Evolutionary conservation across 2,329 filamentous ascomycete species (phyloP), one percentile per base, ranked within the genome.

Genomic region (Colletotrichum tanaceti): DNA sequence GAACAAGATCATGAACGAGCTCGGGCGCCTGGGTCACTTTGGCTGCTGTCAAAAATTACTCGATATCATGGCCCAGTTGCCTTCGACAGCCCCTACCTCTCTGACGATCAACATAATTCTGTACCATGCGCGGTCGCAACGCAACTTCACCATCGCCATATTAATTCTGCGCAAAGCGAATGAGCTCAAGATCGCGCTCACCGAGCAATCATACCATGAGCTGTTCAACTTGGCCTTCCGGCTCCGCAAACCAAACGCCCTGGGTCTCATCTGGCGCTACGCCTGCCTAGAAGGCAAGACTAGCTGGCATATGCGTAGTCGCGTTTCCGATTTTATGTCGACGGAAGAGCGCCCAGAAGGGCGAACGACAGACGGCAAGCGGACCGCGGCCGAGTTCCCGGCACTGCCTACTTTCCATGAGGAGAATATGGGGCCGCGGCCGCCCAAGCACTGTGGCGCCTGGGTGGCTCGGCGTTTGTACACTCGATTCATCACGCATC

Each of bases 1-100:
- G 47, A 79, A 82, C 71, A 73, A 72, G 41, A 79, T 84, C 28
- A 69, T 85, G n/a, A 74, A 78, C 3, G 81, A 84, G 52, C 77
- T 84, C 28, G 79, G 82, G 55, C 75, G 78, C 38, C 79, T 84
- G 72, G 75, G 81, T 50, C 73, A 73, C 35, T 75, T 78, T 49
- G 65, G 70, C 32, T 75, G 77, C 20, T 73, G 73, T 54, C 57
- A 58, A 10, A 61, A 65, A 16, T 61, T 81, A 18, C 61, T 78
- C 20, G 72, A 75, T 50, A 35, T 71, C 55, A 75, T 80, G 75
- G 63, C 61, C 57, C 22, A 50, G 44, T 24, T 38, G 16, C 22
- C 28, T 13, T 18, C 22, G 9, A 62, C 53, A 13, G 22, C n/a
- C 6, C 69, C 62, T 4, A 65, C 57, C 28, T 63, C 72, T 18